A percentile compares a stretch with the other conserved stretches of the same genome.
Evolutionary conservation across 441 rosid species (phyloP).

Genomic region (Croton laevigatus): DNA sequence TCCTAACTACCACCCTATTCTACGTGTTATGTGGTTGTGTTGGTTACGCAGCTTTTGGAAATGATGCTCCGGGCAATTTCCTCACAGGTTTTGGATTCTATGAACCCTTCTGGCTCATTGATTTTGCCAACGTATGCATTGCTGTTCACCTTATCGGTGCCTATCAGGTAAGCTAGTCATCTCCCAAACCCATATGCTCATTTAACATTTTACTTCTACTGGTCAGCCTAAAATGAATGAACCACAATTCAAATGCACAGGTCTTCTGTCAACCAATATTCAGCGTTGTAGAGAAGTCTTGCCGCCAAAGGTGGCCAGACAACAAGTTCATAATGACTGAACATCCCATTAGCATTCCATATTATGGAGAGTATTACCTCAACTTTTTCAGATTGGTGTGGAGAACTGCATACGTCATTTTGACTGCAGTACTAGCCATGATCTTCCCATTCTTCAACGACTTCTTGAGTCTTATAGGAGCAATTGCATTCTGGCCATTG

Average conservation of each 20-base stretch:
- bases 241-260: conserved; percentile 27
- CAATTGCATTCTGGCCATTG: conserved; percentile 75
- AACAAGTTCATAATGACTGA: conserved; percentile 53
- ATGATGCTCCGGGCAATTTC: conserved; percentile 76
- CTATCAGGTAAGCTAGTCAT: conserved; percentile 53
- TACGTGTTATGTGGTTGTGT: conserved; percentile 71
- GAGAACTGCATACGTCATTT: conserved; percentile 61
- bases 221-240: neutral
- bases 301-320: conserved; percentile 55
- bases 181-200: neutral
- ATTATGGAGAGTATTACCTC: conserved; percentile 38
- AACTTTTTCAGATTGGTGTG: conserved; percentile 61
- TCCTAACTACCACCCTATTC: conserved; percentile 62
- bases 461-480: conserved; percentile 73
- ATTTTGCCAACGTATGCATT: conserved; percentile 75
- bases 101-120: conserved; percentile 83
- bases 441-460: conserved; percentile 84
- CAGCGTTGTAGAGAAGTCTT: conserved; percentile 51
- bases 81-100: conserved; percentile 85
- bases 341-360: conserved; percentile 43
- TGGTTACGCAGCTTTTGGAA: conserved; percentile 89
- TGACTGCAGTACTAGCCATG: conserved; percentile 68
- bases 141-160: conserved; percentile 82
- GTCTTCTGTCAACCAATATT: conserved; percentile 81
- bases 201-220: no score